phyloP scores from a whole-genome alignment of 2,329 filamentous ascomycete genomes.

The Pseudogymnoascus sp. region DNA sequence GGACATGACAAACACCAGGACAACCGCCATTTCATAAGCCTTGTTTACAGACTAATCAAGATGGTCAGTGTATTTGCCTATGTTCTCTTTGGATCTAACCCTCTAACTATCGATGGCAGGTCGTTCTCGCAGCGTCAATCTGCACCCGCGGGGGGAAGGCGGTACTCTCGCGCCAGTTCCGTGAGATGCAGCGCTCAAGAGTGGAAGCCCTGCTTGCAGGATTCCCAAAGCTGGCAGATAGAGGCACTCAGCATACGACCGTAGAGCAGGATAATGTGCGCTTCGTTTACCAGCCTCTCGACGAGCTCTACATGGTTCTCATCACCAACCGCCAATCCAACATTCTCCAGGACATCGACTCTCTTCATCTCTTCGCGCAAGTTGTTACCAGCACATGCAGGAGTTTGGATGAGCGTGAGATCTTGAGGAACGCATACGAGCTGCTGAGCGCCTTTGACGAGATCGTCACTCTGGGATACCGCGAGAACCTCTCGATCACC shows the following conservation, averaged over 20 bases:
- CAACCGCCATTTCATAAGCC: background rate
- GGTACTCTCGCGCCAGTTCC: slow-evolving; percentile 94
- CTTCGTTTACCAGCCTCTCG: slow-evolving; percentile 97
- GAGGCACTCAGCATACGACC: slow-evolving; percentile 92
- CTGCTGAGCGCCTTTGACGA: slow-evolving; percentile 95
- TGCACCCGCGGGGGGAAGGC: slow-evolving; percentile 97
- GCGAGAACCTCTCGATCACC: slow-evolving; percentile 89
- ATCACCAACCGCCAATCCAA: slow-evolving; percentile 99
- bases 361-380: slow-evolving; percentile 93
- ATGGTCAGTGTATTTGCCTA: background rate
- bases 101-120: slow-evolving; percentile 43
- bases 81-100: background rate
- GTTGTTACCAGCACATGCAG: slow-evolving; percentile 96
- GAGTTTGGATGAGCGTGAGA: slow-evolving; percentile 90
- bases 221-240: slow-evolving; percentile 94
- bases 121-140: slow-evolving; percentile 97
- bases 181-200: slow-evolving; percentile 92
- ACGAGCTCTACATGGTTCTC: slow-evolving; percentile 98
- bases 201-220: slow-evolving; percentile 95
- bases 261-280: slow-evolving; percentile 99
- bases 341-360: slow-evolving; percentile 98
- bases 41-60: slow-evolving; percentile 9
- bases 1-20: slow-evolving; percentile 1
- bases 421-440: slow-evolving; percentile 89
- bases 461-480: slow-evolving; percentile 87